Evolutionary conservation across 2,329 filamentous ascomycete genomes (phyloP).

Genomic region (Thielaviopsis ethacetica): DNA sequence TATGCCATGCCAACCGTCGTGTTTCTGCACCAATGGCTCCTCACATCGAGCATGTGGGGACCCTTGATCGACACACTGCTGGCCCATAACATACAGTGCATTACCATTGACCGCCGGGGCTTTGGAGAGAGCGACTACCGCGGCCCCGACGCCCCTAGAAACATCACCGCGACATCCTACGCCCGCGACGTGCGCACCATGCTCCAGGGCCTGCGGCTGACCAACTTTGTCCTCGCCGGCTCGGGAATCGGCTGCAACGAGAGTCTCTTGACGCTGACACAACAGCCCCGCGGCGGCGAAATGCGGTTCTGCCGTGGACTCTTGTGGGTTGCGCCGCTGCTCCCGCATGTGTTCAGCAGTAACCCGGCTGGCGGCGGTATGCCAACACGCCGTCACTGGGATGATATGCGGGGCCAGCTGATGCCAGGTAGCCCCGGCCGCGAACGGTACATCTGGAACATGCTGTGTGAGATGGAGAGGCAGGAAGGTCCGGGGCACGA

Average conservation of each 20-base stretch:
- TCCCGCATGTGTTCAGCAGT: neutral
- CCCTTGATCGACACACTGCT: neutral
- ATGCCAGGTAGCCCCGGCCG: neutral
- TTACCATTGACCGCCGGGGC: conserved; percentile 3
- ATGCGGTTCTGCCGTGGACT: conserved; percentile 1
- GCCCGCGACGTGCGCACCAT: neutral
- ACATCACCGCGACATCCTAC: neutral
- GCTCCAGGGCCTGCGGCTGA: neutral
- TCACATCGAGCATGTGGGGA: conserved; percentile 2
- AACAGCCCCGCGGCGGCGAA: neutral
- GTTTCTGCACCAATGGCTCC: conserved; percentile 4
- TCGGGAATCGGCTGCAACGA: conserved; percentile 8
- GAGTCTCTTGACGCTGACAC: neutral
- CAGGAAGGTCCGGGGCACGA: neutral
- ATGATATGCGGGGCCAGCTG: neutral
- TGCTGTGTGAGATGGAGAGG: conserved; percentile 3
- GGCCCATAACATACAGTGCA: neutral
- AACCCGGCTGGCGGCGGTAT: neutral
- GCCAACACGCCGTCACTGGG: conserved; percentile 1
- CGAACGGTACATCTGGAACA: conserved; percentile 3
- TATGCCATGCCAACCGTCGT: conserved; percentile 1
- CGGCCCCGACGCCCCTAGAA: neutral
- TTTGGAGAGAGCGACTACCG: neutral
- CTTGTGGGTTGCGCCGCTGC: conserved; percentile 1
- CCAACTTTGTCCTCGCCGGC: conserved; percentile 1